A percentile compares a stretch with the other conserved stretches of the same genome.
Evolutionary conservation across 129 eudicot genomes (phyloP).

Genomic region (Dittrichia graveolens): DNA sequence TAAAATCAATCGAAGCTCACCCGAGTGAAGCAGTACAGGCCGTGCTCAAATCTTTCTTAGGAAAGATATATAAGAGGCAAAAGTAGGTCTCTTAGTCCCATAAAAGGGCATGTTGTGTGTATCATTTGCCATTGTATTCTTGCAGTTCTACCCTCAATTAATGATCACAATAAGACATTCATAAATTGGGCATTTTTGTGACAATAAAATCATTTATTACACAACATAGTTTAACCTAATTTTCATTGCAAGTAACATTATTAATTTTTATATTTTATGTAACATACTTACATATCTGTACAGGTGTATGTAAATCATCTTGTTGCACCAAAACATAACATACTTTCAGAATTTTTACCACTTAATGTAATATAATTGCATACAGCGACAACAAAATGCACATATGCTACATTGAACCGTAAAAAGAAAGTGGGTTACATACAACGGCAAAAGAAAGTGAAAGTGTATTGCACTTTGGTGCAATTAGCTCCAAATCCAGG

Average conservation of each 20-base stretch:
- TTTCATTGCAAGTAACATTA: too few species aligned
- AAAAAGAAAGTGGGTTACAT: too few species aligned
- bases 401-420: too few species aligned
- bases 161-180: slow-evolving; percentile 2
- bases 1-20: slow-evolving; percentile 67
- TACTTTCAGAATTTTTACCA: too few species aligned
- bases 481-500: background rate
- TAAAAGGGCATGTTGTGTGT: slow-evolving; percentile 17
- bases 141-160: background rate
- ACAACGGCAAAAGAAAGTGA: too few species aligned
- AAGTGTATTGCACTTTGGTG: too few species aligned
- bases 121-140: slow-evolving; percentile 10
- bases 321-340: too few species aligned
- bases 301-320: too few species aligned
- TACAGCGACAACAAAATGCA: background rate
- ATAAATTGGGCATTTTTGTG: background rate
- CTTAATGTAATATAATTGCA: too few species aligned
- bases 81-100: slow-evolving; percentile 33
- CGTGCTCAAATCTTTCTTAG: slow-evolving; percentile 69
- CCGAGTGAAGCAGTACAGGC: slow-evolving; percentile 67
- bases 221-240: too few species aligned
- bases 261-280: too few species aligned
- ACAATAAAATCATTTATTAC: background rate
- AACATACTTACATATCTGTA: too few species aligned
- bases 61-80: slow-evolving; percentile 72